Evolutionary conservation across 2,329 filamentous ascomycete species (phyloP).

Genomic region (Pseudocercospora fuligena): DNA sequence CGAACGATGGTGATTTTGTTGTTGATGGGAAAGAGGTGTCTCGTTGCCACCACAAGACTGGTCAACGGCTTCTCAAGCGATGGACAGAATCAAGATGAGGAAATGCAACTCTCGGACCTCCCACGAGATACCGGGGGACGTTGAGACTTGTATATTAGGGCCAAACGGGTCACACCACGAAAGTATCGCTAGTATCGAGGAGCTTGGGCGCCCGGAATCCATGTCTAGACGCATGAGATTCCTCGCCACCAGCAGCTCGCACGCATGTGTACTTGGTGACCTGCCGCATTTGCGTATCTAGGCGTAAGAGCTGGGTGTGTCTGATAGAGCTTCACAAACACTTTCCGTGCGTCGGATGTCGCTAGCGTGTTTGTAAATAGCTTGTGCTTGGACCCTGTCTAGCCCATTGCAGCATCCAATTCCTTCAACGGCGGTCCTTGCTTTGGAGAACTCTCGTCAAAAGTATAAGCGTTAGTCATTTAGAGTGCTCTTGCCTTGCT

Average conservation of each 20-base stretch:
- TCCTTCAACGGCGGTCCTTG: conserved; percentile 1
- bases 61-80: conserved; percentile 8
- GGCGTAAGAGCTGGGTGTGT: conserved; percentile 12
- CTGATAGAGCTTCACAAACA: conserved; percentile 17
- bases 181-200: conserved; percentile 5
- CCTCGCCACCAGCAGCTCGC: conserved; percentile 17
- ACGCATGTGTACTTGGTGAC: conserved; percentile 10
- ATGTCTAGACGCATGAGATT: conserved; percentile 8
- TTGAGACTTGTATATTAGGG: conserved; percentile 15
- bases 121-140: conserved; percentile 15
- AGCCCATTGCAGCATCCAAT: background rate
- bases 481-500: conserved; percentile 5
- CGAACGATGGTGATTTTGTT: conserved; percentile 12
- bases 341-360: conserved; percentile 2
- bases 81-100: conserved; percentile 10
- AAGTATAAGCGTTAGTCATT: conserved; percentile 1
- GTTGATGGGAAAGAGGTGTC: background rate
- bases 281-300: conserved; percentile 9
- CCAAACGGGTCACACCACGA: conserved; percentile 17
- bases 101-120: conserved; percentile 13
- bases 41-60: conserved; percentile 7
- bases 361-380: conserved; percentile 12
- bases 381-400: conserved; percentile 8
- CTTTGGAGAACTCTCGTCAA: background rate
- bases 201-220: conserved; percentile 18